A percentile compares a stretch with the other conserved stretches of the same genome.
Evolutionary conservation across 2,329 filamentous ascomycete genomes (phyloP).

Genomic region (Ceratocystis papillata): DNA sequence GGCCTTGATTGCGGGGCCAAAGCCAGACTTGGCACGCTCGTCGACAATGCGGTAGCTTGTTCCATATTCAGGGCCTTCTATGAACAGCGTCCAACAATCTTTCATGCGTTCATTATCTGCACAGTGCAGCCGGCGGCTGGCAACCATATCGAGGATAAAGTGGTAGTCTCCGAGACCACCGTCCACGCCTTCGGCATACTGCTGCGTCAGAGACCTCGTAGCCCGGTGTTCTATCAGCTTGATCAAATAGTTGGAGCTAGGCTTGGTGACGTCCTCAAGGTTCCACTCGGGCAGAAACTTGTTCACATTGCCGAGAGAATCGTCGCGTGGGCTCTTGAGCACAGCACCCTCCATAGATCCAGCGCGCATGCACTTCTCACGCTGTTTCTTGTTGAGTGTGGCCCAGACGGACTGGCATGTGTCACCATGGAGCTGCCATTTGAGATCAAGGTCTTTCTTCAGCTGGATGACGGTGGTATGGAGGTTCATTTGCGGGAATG

Average conservation of each 20-base stretch:
- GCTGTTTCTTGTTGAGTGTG: slow-evolving; percentile 31
- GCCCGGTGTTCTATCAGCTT: slow-evolving; percentile 34
- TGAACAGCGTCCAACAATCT: slow-evolving; percentile 34
- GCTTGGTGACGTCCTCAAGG: slow-evolving; percentile 33
- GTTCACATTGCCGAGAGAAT: slow-evolving; percentile 32
- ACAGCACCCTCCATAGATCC: slow-evolving; percentile 31
- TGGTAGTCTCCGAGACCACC: slow-evolving; percentile 32
- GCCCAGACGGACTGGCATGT: slow-evolving; percentile 35
- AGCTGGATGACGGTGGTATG: slow-evolving; percentile 28
- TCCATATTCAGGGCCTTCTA: slow-evolving; percentile 33
- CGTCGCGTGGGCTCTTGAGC: slow-evolving; percentile 32
- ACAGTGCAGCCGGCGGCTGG: slow-evolving; percentile 30
- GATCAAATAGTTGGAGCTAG: slow-evolving; percentile 33
- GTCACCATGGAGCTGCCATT: slow-evolving; percentile 33
- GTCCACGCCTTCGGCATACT: slow-evolving; percentile 31
- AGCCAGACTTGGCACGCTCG: slow-evolving; percentile 9
- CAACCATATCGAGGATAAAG: slow-evolving; percentile 32
- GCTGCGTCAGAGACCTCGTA: slow-evolving; percentile 30
- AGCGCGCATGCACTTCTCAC: slow-evolving; percentile 31
- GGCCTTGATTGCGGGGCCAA: slow-evolving; percentile 27
- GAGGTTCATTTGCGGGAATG: not conserved
- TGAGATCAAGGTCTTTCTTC: slow-evolving; percentile 33
- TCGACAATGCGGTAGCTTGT: slow-evolving; percentile 28
- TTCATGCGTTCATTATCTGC: slow-evolving; percentile 25
- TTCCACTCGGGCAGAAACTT: slow-evolving; percentile 39